Evolutionary conservation across 169 alveolate genomes (phyloP).

Genomic region (Plasmodium vinckei): DNA sequence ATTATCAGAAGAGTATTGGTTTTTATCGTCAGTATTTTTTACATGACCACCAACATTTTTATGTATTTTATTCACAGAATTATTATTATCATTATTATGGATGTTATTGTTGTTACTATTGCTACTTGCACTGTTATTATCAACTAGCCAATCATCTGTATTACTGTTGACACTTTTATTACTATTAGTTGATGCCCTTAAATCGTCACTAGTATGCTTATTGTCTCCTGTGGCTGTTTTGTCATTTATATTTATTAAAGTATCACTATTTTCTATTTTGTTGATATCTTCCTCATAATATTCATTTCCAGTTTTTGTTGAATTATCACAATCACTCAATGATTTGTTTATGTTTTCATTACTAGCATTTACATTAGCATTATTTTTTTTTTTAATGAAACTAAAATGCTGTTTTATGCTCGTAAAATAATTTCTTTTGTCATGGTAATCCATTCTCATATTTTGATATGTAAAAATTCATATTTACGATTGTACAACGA

Average conservation of each 20-base stretch:
- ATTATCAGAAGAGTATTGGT: not conserved
- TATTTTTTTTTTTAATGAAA: constrained; percentile 31
- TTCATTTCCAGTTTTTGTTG: constrained; percentile 18
- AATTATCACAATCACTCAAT: constrained; percentile 3
- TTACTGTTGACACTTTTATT: not conserved
- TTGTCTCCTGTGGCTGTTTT: not conserved
- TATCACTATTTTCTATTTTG: not conserved
- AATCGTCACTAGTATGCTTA: not conserved
- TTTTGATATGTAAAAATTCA: constrained; percentile 29
- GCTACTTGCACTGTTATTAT: no score
- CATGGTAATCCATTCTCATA: constrained; percentile 75
- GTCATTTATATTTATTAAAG: not conserved
- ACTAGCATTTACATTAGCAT: not conserved
- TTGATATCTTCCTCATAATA: not conserved
- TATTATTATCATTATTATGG: constrained; percentile 4
- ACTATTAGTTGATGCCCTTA: not conserved
- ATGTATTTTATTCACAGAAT: not conserved
- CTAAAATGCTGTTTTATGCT: constrained; percentile 46
- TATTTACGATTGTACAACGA: constrained; percentile 7
- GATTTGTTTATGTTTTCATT: not conserved
- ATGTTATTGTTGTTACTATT: not conserved
- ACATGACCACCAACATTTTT: not conserved
- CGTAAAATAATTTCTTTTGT: constrained; percentile 34
- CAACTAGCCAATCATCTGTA: no score
- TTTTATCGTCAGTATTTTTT: not conserved